These are phyloP conservation scores for Crithidia fasciculata DNA, from an alignment of 208 protist species.

Conservation along the genomic window DNA sequence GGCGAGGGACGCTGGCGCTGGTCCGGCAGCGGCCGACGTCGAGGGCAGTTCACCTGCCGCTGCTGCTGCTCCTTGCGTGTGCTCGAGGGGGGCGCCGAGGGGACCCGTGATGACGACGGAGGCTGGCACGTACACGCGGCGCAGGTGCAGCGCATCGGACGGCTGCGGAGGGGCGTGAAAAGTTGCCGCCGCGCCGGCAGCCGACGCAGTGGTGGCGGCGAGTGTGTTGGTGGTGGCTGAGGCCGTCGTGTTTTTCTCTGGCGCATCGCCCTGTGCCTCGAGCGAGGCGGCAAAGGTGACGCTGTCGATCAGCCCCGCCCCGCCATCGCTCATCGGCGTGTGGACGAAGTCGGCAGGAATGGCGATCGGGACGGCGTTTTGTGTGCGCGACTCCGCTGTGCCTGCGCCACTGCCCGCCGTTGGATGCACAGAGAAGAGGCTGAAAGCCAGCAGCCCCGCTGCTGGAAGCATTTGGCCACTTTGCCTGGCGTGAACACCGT, in stretches of 20 bases:
- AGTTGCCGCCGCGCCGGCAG: not conserved
- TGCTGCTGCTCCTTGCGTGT: not conserved
- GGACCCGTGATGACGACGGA: constrained; percentile 52
- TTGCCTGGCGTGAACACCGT: not conserved
- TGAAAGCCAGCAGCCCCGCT: not conserved
- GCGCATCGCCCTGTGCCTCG: not conserved
- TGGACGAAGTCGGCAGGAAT: constrained; percentile 34
- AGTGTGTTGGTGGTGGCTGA: not conserved
- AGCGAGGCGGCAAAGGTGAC: constrained; percentile 41
- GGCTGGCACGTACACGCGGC: constrained; percentile 30
- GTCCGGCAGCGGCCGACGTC: not conserved
- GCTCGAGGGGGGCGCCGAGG: constrained; percentile 39
- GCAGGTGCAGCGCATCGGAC: constrained; percentile 5
- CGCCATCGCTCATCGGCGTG: constrained; percentile 85
- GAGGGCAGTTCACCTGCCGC: too few relatives aligned
- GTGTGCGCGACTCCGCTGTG: too few relatives aligned
- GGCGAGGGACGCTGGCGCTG: not conserved
- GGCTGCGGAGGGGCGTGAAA: not conserved
- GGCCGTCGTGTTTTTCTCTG: not conserved
- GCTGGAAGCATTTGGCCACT: not conserved
- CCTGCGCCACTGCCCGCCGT: too few relatives aligned
- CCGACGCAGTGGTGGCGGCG: not conserved
- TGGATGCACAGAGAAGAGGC: not conserved
- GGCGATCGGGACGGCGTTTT: not conserved
- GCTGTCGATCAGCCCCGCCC: constrained; percentile 74